Evolutionary conservation across 1,284 basidiomycete genomes (phyloP), one percentile per base, ranked within the genome.

Genomic region (Microbotryomycetes sp.): DNA sequence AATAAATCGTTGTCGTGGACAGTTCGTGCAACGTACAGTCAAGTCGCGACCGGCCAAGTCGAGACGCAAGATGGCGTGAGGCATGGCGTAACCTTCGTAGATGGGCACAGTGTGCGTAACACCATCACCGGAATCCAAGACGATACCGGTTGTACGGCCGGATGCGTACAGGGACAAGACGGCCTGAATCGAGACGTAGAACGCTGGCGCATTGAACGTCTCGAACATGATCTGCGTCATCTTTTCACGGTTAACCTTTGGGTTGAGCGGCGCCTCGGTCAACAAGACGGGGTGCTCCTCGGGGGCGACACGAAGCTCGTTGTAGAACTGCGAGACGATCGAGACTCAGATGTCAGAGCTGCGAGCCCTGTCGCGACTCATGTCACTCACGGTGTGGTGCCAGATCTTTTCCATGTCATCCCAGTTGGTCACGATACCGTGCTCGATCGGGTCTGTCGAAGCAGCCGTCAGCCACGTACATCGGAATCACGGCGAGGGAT

Each of bases 191-290:
- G 88, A 83, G 70, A 92, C 89, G 81, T 92, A 92, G 82, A 93
- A 91, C 18, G 90, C 90, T 59, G 90, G 90, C 4, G 84, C 85
- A 79, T 92, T 93, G 84, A 94, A 93, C 51, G 90, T 93, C 82
- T 94, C 90, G 77, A 94, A 94, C 88, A 92, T 92, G 82, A 92
- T 91, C 79, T 92, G 89, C 65, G 89, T 91, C 89, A 92, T 92
- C 83, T 92, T 92, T 81, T 94, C 90, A 75, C 90, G 82, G 81
- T 93, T 92, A 65, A 86, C 87, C 82, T 92, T 93, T 72, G 91
- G 90, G 82, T 92, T 94, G 69, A 91, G 83, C 79, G 90, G 83
- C n/a, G 90, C 91, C 79, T 94, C 91, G 67, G 91, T 93, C 81
- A 94, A 82, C 48, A 94, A 82, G 67, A 92, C 88, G 67, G 91